Percentiles rank a stretch among this genome's conserved stretches.
Evolutionary conservation across 2,329 filamentous ascomycete species (phyloP).

Genomic region (Pseudogymnoascus sp.): DNA sequence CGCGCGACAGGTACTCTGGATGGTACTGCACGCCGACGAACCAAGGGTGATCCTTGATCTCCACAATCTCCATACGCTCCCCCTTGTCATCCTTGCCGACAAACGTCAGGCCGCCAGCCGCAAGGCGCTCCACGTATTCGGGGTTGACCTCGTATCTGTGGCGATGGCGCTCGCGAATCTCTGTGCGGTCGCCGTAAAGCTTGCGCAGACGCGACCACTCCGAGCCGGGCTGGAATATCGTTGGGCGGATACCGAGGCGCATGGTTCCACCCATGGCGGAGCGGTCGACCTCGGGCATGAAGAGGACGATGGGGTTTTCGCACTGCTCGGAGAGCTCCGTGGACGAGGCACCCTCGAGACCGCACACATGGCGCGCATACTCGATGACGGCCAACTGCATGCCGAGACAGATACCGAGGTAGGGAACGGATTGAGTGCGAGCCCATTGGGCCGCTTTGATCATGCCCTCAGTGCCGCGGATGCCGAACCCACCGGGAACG

Average conservation of each 20-base stretch:
- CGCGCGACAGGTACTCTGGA: slow-evolving; percentile 73
- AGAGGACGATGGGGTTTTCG: slow-evolving; percentile 53
- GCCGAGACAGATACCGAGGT: slow-evolving; percentile 81
- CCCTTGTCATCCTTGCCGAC: slow-evolving; percentile 72
- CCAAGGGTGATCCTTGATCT: slow-evolving; percentile 74
- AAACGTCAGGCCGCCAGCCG: slow-evolving; percentile 62
- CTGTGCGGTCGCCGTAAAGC: slow-evolving; percentile 54
- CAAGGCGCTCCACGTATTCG: slow-evolving; percentile 58
- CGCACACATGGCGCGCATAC: slow-evolving; percentile 67
- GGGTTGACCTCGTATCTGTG: slow-evolving; percentile 92
- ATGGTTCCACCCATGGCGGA: slow-evolving; percentile 77
- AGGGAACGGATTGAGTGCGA: slow-evolving; percentile 69
- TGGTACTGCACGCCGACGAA: slow-evolving; percentile 84
- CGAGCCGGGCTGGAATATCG: slow-evolving; percentile 63
- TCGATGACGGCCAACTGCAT: slow-evolving; percentile 93
- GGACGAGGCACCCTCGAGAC: slow-evolving; percentile 39
- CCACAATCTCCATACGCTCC: slow-evolving; percentile 73
- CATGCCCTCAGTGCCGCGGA: slow-evolving; percentile 82
- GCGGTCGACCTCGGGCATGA: slow-evolving; percentile 83
- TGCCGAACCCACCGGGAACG: slow-evolving; percentile 56
- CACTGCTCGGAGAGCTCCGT: slow-evolving; percentile 27
- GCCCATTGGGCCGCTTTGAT: slow-evolving; percentile 80
- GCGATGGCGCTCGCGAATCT: slow-evolving; percentile 66
- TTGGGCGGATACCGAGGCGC: slow-evolving; percentile 68
- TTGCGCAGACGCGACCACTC: slow-evolving; percentile 72